Base-by-base conservation (phyloP, 192 early-diverging fungal genomes). In the Lunasporangiospora selenospora region DNA sequence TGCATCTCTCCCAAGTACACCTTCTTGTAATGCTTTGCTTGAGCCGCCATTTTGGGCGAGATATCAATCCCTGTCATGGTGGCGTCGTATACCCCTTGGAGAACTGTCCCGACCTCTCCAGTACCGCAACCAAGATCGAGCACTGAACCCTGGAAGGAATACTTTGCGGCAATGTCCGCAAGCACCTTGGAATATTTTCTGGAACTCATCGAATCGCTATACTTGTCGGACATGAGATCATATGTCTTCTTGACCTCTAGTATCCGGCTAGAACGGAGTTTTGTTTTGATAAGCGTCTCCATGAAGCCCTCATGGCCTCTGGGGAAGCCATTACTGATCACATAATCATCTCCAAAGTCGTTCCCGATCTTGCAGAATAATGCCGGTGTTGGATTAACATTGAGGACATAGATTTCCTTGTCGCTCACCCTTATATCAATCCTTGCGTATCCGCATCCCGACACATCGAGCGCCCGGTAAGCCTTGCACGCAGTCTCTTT, bases 401-500 rank as follows among this genome's bases (percentile, higher is more conserved):
- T 42, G 29, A 56, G 40, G 41, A 56, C 54, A 44, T 44, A 56
- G 33, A 56, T 13, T 11, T 27, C 27, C 26, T 56, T 21, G 41
- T 24, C 40, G 41, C 30, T 32, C 16, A 30, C 54, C 30, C 54
- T 43, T 23, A 56, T 42, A 44, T 56, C 54, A 30, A 56, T 15
- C 44, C 54, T 56, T 43, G 41, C 54, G 30, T 56, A 56, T 34
- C 54, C 54, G 41, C 54, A 33, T 56, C 54, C 54, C 42, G 42
- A 42, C 29, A 56, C 41, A 33, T 56, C 31, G 42, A 56, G 54
- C 39, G 41, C 54, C 19, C 30, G 54, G 42, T 44, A 56, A 33
- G 40, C 54, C 40, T 56, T 56, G 54, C 54, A 33, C 33, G 54
- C 54, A 44, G 54, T 56, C 30, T 56, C 54, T 44, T 56, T 42